phyloP scores from a whole-genome alignment of 2,329 filamentous ascomycete genomes.

The Trichoderma citrinoviride region DNA sequence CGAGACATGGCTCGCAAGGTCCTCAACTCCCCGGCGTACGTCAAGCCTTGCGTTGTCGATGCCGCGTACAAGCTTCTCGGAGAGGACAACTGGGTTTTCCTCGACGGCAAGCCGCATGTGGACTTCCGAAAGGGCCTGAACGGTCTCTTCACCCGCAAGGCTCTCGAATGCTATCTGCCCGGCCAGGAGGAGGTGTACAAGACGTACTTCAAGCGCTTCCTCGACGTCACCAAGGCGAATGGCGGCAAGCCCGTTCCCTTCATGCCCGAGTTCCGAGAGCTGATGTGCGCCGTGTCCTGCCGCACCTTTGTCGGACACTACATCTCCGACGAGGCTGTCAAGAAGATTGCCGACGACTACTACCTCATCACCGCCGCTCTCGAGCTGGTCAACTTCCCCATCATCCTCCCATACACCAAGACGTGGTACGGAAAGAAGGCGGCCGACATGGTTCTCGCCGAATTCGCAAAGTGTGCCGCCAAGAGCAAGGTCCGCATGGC shows the following conservation, averaged over 20 bases:
- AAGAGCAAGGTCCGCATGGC: constrained; percentile 93
- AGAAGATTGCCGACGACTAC: constrained; percentile 95
- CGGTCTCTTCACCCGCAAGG: constrained; percentile 86
- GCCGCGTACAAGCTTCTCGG: constrained; percentile 90
- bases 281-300: constrained; percentile 93
- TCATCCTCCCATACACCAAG: constrained; percentile 92
- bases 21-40: constrained; percentile 87
- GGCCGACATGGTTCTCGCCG: constrained; percentile 83
- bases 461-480: constrained; percentile 87
- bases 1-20: constrained; percentile 96
- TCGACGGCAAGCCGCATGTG: constrained; percentile 91
- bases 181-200: constrained; percentile 91
- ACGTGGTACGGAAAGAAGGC: constrained; percentile 98
- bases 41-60: constrained; percentile 96
- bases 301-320: constrained; percentile 97
- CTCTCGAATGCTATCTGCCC: constrained; percentile 83
- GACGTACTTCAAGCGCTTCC: constrained; percentile 76
- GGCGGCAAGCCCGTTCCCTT: constrained; percentile 75
- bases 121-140: constrained; percentile 98
- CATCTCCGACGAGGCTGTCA: constrained; percentile 83
- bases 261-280: constrained; percentile 88
- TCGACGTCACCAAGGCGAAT: constrained; percentile 70
- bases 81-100: constrained; percentile 91
- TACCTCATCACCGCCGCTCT: constrained; percentile 94
- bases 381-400: constrained; percentile 96